Evolutionary conservation across 2,329 filamentous ascomycete species (phyloP).

Genomic region (Fonsecaea multimorphosa): DNA sequence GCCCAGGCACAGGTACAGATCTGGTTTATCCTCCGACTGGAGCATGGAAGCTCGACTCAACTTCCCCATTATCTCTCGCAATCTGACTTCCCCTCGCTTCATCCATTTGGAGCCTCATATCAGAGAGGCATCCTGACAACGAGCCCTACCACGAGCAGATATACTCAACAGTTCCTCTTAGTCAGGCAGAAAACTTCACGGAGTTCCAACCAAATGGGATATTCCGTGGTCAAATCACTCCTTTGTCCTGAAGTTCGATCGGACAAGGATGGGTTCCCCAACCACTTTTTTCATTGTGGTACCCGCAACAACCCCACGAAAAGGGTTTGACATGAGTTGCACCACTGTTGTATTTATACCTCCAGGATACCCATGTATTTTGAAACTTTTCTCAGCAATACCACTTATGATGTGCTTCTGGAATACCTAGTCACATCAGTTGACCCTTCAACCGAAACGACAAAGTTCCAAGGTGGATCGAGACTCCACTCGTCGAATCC

Average conservation of each 20-base stretch:
- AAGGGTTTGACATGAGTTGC: slow-evolving; percentile 12
- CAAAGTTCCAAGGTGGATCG: slow-evolving; percentile 43
- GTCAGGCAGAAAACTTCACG: slow-evolving; percentile 43
- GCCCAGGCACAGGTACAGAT: not conserved
- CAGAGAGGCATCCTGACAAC: not conserved
- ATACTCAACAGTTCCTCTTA: not conserved
- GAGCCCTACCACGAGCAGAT: not conserved
- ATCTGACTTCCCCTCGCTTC: not conserved
- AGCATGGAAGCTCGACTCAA: not conserved
- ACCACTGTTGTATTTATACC: slow-evolving; percentile 19
- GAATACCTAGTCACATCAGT: not conserved
- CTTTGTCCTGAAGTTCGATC: slow-evolving; percentile 13
- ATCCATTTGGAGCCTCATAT: not conserved
- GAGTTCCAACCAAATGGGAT: not conserved
- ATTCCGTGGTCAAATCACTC: not conserved
- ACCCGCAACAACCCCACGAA: slow-evolving; percentile 16
- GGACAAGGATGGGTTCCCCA: slow-evolving; percentile 15
- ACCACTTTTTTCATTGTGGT: not conserved
- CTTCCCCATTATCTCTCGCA: not conserved
- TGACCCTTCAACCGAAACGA: not conserved
- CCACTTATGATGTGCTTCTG: not conserved
- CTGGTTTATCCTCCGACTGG: not conserved
- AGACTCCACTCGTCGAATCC: slow-evolving; percentile 49
- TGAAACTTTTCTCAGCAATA: not conserved
- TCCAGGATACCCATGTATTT: slow-evolving; percentile 5